Evolutionary conservation across 768 basidiomycete genomes (phyloP).

Genomic region (Gloeopeniophorella convolvens): DNA sequence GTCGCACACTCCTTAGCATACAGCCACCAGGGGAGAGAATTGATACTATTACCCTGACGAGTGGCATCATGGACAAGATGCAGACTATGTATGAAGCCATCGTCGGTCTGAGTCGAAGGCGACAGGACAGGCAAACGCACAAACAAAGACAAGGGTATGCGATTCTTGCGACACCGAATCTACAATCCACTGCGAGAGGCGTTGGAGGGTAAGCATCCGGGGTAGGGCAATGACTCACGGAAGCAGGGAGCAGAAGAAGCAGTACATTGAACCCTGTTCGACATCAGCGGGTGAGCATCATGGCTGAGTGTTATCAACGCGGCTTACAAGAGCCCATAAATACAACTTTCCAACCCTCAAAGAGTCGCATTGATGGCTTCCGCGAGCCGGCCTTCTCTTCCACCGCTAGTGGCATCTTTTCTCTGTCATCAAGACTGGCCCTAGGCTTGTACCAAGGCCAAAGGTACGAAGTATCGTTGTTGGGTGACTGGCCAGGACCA

Average conservation of each 20-base stretch:
- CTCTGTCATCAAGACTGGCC: constrained; percentile 9
- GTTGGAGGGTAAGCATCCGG: not conserved
- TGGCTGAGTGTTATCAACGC: not conserved
- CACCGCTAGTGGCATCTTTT: constrained; percentile 15
- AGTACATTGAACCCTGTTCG: constrained; percentile 63
- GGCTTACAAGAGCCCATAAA: constrained; percentile 52
- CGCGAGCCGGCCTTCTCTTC: constrained; percentile 4
- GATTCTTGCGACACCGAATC: constrained; percentile 41
- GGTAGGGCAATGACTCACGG: constrained; percentile 39
- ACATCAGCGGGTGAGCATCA: not conserved
- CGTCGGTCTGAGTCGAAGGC: not conserved
- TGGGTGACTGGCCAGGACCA: not conserved
- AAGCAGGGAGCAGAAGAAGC: constrained; percentile 56
- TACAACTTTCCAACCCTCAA: constrained; percentile 49
- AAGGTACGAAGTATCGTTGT: constrained; percentile 1
- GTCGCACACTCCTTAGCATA: not conserved
- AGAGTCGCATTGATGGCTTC: constrained; percentile 20
- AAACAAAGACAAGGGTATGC: constrained; percentile 52
- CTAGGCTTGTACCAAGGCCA: constrained; percentile 11
- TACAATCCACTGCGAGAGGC: constrained; percentile 45
- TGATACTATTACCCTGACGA: constrained; percentile 63
- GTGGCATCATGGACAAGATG: constrained; percentile 65
- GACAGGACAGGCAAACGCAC: constrained; percentile 34
- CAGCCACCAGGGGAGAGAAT: not conserved
- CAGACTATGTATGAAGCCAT: constrained; percentile 38